phyloP scores from a whole-genome alignment of 192 early-diverging fungal species.

The Coemansia sp. region DNA sequence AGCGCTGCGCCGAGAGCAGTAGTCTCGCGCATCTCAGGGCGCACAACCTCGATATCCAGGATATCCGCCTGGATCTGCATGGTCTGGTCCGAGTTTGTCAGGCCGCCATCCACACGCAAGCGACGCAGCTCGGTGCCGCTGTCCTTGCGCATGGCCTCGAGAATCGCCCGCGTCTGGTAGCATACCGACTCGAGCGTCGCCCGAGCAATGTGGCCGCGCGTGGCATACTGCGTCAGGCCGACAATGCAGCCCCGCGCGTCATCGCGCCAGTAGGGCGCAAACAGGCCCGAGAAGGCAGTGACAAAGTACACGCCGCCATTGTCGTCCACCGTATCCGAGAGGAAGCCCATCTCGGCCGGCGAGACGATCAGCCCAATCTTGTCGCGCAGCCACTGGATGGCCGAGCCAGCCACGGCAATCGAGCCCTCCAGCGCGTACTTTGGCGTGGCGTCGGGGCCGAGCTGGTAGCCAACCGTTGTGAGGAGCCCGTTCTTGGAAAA shows the following conservation, averaged over 20 bases:
- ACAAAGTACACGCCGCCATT: constrained; percentile 94
- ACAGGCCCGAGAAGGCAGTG: constrained; percentile 87
- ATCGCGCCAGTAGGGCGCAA: constrained; percentile 91
- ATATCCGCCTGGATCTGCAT: constrained; percentile 94
- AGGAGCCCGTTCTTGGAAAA: constrained; percentile 77
- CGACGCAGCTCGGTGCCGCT: constrained; percentile 57
- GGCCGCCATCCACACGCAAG: constrained; percentile 92
- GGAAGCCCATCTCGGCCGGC: constrained; percentile 63
- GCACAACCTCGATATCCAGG: constrained; percentile 66
- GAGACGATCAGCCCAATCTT: constrained; percentile 74
- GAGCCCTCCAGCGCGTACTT: constrained; percentile 90
- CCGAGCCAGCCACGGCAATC: constrained; percentile 84
- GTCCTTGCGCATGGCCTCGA: constrained; percentile 86
- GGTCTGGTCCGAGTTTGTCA: constrained; percentile 81
- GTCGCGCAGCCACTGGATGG: constrained; percentile 87
- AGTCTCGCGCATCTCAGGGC: constrained; percentile 85
- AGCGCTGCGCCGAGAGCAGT: constrained; percentile 90
- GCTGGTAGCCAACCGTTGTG: constrained; percentile 85
- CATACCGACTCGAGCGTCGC: constrained; percentile 87
- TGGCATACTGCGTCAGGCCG: constrained; percentile 86
- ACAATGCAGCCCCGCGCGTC: constrained; percentile 83
- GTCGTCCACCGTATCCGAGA: constrained; percentile 64
- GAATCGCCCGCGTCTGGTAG: constrained; percentile 81
- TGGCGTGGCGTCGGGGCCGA: constrained; percentile 62
- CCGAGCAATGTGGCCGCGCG: constrained; percentile 74